Base-by-base conservation (phyloP, 2,329 filamentous ascomycete genomes). In the Fusarium sp. region DNA sequence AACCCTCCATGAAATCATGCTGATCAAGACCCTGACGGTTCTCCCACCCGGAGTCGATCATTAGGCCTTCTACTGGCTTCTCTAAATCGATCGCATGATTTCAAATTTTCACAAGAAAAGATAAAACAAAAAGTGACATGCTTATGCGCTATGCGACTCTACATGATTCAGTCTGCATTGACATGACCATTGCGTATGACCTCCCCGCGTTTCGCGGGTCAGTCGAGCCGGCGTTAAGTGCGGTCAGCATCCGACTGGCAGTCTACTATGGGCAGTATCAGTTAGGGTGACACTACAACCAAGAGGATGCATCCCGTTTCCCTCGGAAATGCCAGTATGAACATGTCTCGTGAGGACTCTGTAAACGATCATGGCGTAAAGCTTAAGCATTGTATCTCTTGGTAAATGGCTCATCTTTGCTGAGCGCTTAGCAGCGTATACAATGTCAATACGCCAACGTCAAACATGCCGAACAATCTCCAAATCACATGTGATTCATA, bases 121-220 rank as follows among this genome's bases (percentile, higher is more conserved):
- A 46, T 49, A 39, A n/a, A 42, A 46, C 38, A 33, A 48, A 33
- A 33, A 37, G 39, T 42, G 65, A 38, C 33, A 54, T 52, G 29
- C 51, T 55, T 49, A 15, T 57, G 38, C 49, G 56, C 33, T 23
- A 68, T 63, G 37, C 33, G 33, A 62, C 38, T 41, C 23, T 41
- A 21, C 60, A 59, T 59, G 60, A 60, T 63, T 70, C 60, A 60
- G 44, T 67, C 23, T 49, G 10, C 25, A 35, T 57, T 55, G 33
- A 38, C 58, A 45, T 68, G 66, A 71, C 54, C 38, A 52, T 46
- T 51, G 58, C 70, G 37, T 55, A 66, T 73, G 66, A 70, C 70
- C 67, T 58, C 64, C 33, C 54, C 57, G 33, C 48, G 55, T 41
- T 46, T 55, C 57, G 70, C 48, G 70, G 70, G 66, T 29, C 39